These are phyloP conservation scores for Rutstroemia sp. DNA, from an alignment of 2,329 filamentous ascomycete species.

Conservation along the genomic window DNA sequence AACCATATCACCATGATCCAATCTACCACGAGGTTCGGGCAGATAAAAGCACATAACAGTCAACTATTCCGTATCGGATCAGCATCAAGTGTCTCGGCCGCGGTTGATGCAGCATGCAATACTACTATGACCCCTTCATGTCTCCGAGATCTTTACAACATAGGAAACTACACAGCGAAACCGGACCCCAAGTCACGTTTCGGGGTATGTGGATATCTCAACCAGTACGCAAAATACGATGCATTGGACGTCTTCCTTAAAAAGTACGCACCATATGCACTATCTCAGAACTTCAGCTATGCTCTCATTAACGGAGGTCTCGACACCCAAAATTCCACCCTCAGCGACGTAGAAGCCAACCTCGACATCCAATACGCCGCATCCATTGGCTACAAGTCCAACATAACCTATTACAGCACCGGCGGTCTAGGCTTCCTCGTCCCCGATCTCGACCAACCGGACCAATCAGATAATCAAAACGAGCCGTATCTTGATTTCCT, in stretches of 20 bases:
- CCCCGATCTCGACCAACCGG: constrained; percentile 35
- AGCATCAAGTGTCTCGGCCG: constrained; percentile 19
- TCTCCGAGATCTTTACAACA: constrained; percentile 29
- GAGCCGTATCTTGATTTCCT: constrained; percentile 61
- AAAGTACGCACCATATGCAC: constrained; percentile 16
- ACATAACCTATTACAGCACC: constrained; percentile 47
- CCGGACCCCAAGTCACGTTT: constrained; percentile 45
- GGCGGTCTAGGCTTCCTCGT: constrained; percentile 40
- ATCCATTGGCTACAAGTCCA: constrained; percentile 44
- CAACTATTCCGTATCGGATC: constrained; percentile 16
- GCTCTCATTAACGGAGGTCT: constrained; percentile 28
- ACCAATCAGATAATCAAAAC: constrained; percentile 48
- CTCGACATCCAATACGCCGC: constrained; percentile 44
- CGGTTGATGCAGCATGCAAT: constrained; percentile 22
- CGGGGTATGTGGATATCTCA: constrained; percentile 47
- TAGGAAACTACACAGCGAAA: constrained; percentile 42
- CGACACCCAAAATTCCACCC: constrained; percentile 31
- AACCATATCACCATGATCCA: constrained; percentile 35
- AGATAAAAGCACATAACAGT: constrained; percentile 17
- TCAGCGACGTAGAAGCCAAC: constrained; percentile 30
- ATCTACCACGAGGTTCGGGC: constrained; percentile 44
- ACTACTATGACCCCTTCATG: constrained; percentile 30
- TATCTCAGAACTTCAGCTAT: constrained; percentile 23
- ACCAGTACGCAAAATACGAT: constrained; percentile 21
- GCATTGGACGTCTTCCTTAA: constrained; percentile 17